These are phyloP conservation scores for Sporisorium scitamineum DNA, from an alignment of 1,284 basidiomycete species.

Conservation along the genomic window DNA sequence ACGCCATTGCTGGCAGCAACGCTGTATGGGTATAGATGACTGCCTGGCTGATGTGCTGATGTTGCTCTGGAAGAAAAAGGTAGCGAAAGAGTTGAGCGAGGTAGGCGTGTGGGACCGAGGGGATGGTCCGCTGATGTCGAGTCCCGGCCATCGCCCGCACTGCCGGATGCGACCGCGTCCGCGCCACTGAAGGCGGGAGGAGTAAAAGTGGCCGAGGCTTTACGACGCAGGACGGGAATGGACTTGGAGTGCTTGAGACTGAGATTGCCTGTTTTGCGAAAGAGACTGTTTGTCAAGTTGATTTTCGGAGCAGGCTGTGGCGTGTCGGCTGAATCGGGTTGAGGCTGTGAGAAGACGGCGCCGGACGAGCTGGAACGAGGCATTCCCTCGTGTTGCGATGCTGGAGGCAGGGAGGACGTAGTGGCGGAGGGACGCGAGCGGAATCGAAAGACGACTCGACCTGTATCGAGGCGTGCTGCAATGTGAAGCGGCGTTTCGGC, in stretches of 20 bases:
- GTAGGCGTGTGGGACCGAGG: neutral
- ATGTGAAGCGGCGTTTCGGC: constrained; percentile 54
- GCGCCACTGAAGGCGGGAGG: neutral
- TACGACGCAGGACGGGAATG: constrained; percentile 51
- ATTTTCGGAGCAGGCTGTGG: constrained; percentile 1
- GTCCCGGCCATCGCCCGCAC: neutral
- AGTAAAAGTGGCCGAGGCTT: constrained; percentile 29
- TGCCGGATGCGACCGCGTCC: constrained; percentile 2
- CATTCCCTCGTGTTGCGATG: constrained; percentile 21
- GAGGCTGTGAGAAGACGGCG: constrained; percentile 20
- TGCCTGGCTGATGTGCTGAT: neutral
- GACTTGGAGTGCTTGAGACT: constrained; percentile 52
- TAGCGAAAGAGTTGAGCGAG: constrained; percentile 10
- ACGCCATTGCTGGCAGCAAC: neutral
- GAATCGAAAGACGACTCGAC: constrained; percentile 56
- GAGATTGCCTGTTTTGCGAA: constrained; percentile 46
- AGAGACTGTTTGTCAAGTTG: constrained; percentile 24
- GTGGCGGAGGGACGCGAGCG: constrained; percentile 20
- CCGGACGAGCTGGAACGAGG: constrained; percentile 51
- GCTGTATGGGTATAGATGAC: constrained; percentile 7
- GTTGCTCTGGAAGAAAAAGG: constrained; percentile 12
- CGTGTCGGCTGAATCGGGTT: constrained; percentile 6
- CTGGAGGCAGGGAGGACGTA: neutral
- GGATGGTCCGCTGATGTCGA: neutral
- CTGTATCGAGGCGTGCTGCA: constrained; percentile 43